phyloP scores from a whole-genome alignment of 225 moss, liverwort and hornwort species.

The Pleurozium schreberi region DNA sequence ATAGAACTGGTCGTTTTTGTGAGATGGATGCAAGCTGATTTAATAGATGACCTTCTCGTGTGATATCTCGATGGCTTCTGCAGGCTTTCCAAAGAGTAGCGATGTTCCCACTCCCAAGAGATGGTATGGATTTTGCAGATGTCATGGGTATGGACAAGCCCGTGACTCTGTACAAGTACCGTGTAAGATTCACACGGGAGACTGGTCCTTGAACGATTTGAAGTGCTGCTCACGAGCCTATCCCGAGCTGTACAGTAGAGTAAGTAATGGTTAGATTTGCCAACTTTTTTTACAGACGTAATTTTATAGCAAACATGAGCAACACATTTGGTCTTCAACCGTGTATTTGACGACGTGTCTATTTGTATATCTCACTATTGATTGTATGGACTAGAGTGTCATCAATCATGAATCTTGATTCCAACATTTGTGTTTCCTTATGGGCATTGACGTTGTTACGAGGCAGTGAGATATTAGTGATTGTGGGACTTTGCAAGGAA shows the following conservation, averaged over 20 bases:
- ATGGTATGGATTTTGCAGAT: constrained; percentile 43
- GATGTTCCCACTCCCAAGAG: constrained; percentile 73
- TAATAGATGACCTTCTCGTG: background rate
- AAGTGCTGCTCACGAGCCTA: background rate
- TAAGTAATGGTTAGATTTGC: background rate
- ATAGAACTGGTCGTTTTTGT: background rate
- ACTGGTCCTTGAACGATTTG: background rate
- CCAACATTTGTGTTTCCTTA: background rate
- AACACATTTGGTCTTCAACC: background rate
- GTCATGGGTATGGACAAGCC: constrained; percentile 79
- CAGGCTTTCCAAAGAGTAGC: constrained; percentile 91
- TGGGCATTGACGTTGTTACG: background rate
- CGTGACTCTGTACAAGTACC: constrained; percentile 81
- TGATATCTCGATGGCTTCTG: background rate
- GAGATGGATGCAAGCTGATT: background rate
- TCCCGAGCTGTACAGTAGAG: background rate
- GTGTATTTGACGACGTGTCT: background rate
- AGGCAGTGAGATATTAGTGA: background rate
- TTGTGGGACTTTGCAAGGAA: background rate
- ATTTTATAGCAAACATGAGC: background rate
- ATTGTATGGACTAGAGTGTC: background rate
- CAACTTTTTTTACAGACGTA: background rate
- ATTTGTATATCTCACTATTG: background rate
- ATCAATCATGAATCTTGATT: background rate
- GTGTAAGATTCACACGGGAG: constrained; percentile 58